A percentile compares a stretch with the other conserved stretches of the same genome.
These are phyloP conservation scores for Ogataea salicorniae DNA, from an alignment of 805 yeast species.

Conservation along the genomic window DNA sequence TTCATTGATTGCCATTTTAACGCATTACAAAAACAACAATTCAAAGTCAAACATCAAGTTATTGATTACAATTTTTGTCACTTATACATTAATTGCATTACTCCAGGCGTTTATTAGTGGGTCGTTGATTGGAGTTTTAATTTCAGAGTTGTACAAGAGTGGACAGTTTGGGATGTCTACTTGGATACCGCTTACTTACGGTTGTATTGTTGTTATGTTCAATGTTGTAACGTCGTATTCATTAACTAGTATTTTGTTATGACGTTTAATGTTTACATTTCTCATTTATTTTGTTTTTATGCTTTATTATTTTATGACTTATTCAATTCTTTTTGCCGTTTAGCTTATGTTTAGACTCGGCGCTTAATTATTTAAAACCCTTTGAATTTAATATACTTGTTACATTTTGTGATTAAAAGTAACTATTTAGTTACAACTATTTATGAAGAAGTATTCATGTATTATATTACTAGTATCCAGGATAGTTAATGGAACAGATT, in stretches of 20 bases:
- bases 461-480: too few species aligned
- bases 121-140: constrained; percentile 66
- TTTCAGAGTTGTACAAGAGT: constrained; percentile 70
- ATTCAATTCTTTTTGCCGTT: too few species aligned
- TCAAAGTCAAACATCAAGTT: constrained; percentile 13
- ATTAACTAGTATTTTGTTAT: constrained; percentile 42
- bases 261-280: neutral
- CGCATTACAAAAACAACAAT: constrained; percentile 35
- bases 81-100: constrained; percentile 51
- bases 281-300: too few species aligned
- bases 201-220: constrained; percentile 58
- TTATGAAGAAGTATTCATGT: too few species aligned
- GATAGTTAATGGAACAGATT: too few species aligned
- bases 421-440: too few species aligned
- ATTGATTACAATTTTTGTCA: constrained; percentile 37
- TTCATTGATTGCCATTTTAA: constrained; percentile 54
- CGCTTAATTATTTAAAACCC: too few species aligned
- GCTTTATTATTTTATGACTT: too few species aligned
- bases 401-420: too few species aligned
- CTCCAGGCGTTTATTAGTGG: constrained; percentile 69
- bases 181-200: constrained; percentile 91
- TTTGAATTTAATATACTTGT: too few species aligned
- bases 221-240: constrained; percentile 65
- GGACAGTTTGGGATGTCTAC: constrained; percentile 87
- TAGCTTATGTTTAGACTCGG: too few species aligned